Base-by-base conservation (phyloP, 2,329 filamentous ascomycete species). In the Rhynchosporium secalis region DNA sequence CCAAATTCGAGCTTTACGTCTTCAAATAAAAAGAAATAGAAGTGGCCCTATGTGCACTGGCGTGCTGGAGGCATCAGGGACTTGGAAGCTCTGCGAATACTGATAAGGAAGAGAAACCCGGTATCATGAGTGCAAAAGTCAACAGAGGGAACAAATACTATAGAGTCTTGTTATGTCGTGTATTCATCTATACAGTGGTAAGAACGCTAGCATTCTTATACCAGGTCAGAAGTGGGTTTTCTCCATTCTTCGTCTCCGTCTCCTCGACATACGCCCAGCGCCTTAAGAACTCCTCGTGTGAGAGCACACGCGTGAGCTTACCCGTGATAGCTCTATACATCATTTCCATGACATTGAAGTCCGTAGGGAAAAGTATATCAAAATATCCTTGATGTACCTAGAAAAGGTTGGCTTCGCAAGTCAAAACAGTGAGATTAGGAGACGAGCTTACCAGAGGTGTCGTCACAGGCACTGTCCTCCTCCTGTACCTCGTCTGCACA, bases 351-450 rank as follows among this genome's bases (percentile, higher is more conserved):
- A 96, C 88, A 66, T 85, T 82, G 74, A 99, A 99, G 76, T 99
- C 90, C 10, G 95, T 99, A 0, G 95, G 95, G 78, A 99, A 99
- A 74, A 99, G 87, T 71, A 99, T 97, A 75, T 99, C 96, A 74
- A 99, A 99, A 77, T 96, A 98, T 51, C 95, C 96, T 79, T 99
- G 96, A 75, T 98, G 93, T 54, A 97, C 91, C 91, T 96, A 66
- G 49, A 1, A 29, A 29, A 20, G n/a, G 20, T 61, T 48, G 54
- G 29, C 10, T 45, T 20, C 36, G 9, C 33, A 2, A 36, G 38
- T 20, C 10, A 38, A 36, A 36, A 13, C 41, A 15, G 31, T 29
- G 4, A 6, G 51, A n/a, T 20, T 5, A 51, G 43, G 36, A 13
- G 49, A 26, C 56, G 51, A 12, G 78, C 88, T 77, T 80, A 96